Evolutionary conservation across 768 basidiomycete genomes (phyloP).

Genomic region (Pleurotus tuber-regium): DNA sequence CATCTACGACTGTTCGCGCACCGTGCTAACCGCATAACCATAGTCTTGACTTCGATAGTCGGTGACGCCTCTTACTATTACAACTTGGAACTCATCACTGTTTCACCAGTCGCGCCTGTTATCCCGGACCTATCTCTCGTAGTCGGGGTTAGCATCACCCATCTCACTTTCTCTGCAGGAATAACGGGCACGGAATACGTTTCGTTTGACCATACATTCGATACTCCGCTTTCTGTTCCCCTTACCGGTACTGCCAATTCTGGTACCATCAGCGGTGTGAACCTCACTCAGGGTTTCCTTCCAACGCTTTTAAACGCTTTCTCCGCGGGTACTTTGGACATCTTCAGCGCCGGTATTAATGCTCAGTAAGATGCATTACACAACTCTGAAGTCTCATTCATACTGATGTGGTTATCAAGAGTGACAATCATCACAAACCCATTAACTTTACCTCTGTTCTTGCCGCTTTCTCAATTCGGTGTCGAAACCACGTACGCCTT

Average conservation of each 20-base stretch:
- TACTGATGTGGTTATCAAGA: background rate
- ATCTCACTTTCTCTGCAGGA: background rate
- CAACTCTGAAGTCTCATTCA: background rate
- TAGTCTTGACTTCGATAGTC: background rate
- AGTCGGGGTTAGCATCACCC: background rate
- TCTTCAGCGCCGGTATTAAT: slow-evolving; percentile 1
- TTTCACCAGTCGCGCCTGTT: background rate
- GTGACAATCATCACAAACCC: background rate
- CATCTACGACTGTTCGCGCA: too few relatives aligned
- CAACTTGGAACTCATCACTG: background rate
- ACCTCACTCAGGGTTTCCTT: background rate
- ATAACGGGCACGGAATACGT: background rate
- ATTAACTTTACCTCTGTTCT: background rate
- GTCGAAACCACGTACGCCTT: slow-evolving; percentile 1
- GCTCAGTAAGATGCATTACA: background rate
- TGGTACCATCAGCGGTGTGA: background rate
- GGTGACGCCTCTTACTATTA: background rate
- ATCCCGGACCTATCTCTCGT: background rate
- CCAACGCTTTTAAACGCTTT: background rate
- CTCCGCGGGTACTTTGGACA: background rate
- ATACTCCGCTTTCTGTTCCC: slow-evolving; percentile 2
- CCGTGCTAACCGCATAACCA: too few relatives aligned
- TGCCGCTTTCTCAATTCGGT: background rate
- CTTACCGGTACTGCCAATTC: slow-evolving; percentile 1
- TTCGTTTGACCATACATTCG: background rate